Evolutionary conservation across 2,329 filamentous ascomycete species (phyloP).

Genomic region (Botrytis elliptica): DNA sequence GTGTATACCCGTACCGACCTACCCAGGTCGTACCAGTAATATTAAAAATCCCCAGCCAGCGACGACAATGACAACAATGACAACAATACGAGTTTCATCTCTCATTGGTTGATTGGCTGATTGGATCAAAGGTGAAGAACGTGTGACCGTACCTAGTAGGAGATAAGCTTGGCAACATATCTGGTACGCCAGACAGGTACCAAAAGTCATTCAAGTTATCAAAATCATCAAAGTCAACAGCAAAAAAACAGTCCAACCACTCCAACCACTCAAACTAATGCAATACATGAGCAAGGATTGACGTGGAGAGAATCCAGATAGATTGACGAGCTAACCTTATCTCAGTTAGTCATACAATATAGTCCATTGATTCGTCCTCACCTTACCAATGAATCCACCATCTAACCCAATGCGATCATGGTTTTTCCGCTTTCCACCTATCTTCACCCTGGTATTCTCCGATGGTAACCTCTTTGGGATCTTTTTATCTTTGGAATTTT

Average conservation of each 20-base stretch:
- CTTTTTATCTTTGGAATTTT: not conserved
- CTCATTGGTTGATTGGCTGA: not conserved
- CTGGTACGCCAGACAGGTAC: not conserved
- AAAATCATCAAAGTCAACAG: not conserved
- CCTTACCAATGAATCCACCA: rapidly evolving
- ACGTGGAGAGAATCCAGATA: not conserved
- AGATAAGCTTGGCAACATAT: not conserved
- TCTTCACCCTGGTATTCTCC: not conserved
- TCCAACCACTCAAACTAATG: not conserved
- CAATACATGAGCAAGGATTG: not conserved
- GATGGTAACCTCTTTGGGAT: not conserved
- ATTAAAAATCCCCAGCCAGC: not conserved
- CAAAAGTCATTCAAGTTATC: not conserved
- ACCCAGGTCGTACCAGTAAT: too few species aligned
- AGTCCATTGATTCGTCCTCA: not conserved
- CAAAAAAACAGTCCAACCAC: not conserved
- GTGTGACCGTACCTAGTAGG: not conserved
- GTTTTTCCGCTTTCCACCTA: not conserved
- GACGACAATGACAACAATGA: not conserved
- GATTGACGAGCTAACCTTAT: not conserved
- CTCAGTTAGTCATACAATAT: not conserved
- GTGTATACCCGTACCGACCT: too few species aligned
- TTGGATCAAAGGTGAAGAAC: not conserved
- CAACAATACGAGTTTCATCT: not conserved
- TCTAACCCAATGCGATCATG: not conserved